Evolutionary conservation across 2,329 filamentous ascomycete species (phyloP).

Genomic region (Venturia carpophila): DNA sequence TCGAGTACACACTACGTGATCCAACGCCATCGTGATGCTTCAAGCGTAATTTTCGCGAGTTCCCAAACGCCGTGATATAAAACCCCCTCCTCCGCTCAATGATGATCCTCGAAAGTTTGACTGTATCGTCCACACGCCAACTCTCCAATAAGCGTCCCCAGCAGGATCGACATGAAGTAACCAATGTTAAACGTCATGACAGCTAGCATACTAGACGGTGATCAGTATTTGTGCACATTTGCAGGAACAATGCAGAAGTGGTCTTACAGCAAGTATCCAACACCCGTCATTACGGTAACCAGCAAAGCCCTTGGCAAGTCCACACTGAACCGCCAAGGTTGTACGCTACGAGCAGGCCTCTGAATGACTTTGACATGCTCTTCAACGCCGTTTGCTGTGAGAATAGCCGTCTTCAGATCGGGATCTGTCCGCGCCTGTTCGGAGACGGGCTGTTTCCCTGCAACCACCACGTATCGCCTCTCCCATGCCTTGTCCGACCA

Average conservation of each 20-base stretch:
- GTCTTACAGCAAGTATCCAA: slow-evolving; percentile 80
- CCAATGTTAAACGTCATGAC: slow-evolving; percentile 87
- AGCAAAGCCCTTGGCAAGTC: slow-evolving; percentile 66
- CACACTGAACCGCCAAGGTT: slow-evolving; percentile 74
- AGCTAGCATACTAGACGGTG: slow-evolving; percentile 65
- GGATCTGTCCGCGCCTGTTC: slow-evolving; percentile 45
- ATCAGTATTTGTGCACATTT: neutral
- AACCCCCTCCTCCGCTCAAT: slow-evolving; percentile 21
- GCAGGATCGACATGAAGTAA: slow-evolving; percentile 74
- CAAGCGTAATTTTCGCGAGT: neutral
- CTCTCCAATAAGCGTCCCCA: slow-evolving; percentile 77
- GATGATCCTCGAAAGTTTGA: slow-evolving; percentile 36
- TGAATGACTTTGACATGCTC: slow-evolving; percentile 70
- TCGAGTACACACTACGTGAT: neutral
- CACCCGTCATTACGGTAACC: slow-evolving; percentile 63
- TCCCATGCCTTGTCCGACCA: slow-evolving; percentile 67
- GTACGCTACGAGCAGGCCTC: slow-evolving; percentile 43
- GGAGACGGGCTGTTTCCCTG: slow-evolving; percentile 52
- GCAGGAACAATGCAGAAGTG: neutral
- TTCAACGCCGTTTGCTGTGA: slow-evolving; percentile 69
- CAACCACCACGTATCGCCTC: slow-evolving; percentile 68
- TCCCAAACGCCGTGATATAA: slow-evolving; percentile 3
- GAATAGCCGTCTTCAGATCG: slow-evolving; percentile 53
- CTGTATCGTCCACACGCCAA: slow-evolving; percentile 67
- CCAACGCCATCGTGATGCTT: neutral